phyloP scores from a whole-genome alignment of 768 basidiomycete genomes.

The Hirschioporus abietinus region DNA sequence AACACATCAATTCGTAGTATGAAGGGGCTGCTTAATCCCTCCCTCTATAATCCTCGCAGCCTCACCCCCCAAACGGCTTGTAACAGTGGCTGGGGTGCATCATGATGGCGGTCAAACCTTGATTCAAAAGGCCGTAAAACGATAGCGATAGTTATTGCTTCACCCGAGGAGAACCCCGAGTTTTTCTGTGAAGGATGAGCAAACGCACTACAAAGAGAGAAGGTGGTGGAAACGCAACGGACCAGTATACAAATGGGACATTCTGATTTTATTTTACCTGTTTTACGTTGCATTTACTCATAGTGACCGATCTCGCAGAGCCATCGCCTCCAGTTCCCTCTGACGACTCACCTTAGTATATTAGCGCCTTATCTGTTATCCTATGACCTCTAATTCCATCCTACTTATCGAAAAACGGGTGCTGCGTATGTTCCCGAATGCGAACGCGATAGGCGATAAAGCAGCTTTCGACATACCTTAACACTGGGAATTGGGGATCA shows the following conservation, averaged over 20 bases:
- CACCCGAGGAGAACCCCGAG: conserved; percentile 60
- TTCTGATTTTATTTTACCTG: neutral
- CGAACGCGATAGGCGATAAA: no score
- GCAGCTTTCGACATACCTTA: no score
- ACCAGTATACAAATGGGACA: neutral
- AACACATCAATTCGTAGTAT: conserved; percentile 4
- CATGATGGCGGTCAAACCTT: conserved; percentile 84
- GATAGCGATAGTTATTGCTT: conserved; percentile 71
- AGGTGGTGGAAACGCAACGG: neutral
- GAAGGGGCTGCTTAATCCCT: neutral
- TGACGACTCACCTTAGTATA: neutral
- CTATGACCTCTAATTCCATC: neutral
- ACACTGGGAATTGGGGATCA: no score
- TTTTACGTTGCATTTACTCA: neutral
- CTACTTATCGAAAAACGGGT: neutral
- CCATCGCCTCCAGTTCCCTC: neutral
- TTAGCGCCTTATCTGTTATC: neutral
- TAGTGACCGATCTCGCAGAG: neutral
- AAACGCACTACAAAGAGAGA: conserved; percentile 36
- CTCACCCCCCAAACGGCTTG: conserved; percentile 60
- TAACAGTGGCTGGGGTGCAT: no score
- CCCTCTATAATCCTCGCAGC: conserved; percentile 29
- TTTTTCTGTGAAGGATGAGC: conserved; percentile 73
- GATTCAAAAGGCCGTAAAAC: conserved; percentile 65
- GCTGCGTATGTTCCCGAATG: no score